Percentiles rank a stretch among this genome's conserved stretches.
These are phyloP conservation scores for Vitis riparia DNA, from an alignment of 164 flowering plant genomes.

Conservation along the genomic window DNA sequence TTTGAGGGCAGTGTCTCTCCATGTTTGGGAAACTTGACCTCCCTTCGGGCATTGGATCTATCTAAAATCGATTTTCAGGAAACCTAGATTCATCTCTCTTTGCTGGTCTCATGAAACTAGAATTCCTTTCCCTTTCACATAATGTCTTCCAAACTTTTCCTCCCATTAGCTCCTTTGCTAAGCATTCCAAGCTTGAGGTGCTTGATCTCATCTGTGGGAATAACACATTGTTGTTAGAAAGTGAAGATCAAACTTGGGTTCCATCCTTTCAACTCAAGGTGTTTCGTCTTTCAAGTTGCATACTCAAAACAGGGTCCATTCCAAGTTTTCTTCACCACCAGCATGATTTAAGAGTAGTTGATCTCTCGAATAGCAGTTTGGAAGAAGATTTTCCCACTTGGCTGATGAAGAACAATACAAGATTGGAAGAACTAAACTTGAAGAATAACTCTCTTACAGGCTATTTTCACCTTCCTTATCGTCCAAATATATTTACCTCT, in stretches of 20 bases:
- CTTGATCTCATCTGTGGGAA: too few relatives aligned
- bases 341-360: not conserved
- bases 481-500: not conserved
- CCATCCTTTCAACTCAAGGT: conserved; percentile 2
- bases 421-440: not conserved
- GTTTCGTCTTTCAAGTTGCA: not conserved
- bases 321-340: not conserved
- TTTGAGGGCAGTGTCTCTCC: not conserved
- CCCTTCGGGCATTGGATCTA: not conserved
- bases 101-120: not conserved
- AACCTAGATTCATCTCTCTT: not conserved
- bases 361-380: not conserved
- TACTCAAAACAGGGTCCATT: not conserved
- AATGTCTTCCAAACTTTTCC: not conserved
- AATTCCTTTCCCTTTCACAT: not conserved
- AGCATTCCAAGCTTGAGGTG: not conserved
- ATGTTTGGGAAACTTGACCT: not conserved
- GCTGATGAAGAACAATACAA: conserved; percentile 4
- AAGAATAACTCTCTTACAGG: conserved; percentile 9
- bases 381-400: not conserved
- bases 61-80: not conserved
- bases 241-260: not conserved
- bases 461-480: not conserved
- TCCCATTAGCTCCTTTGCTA: not conserved
- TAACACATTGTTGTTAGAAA: not conserved